These are phyloP conservation scores for Cerrena zonata DNA, from an alignment of 1,284 basidiomycete genomes.

Conservation along the genomic window DNA sequence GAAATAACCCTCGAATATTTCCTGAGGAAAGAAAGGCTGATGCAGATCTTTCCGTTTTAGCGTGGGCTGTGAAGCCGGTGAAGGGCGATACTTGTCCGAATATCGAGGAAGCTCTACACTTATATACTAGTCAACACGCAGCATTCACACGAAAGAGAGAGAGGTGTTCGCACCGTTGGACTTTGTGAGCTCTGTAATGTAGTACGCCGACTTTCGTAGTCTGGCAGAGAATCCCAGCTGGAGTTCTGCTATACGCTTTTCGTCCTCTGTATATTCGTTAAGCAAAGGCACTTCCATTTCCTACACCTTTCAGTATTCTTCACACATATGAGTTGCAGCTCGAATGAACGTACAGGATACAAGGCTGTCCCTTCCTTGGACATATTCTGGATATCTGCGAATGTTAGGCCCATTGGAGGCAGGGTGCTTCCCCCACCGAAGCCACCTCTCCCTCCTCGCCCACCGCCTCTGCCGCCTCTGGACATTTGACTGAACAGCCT, in stretches of 20 bases:
- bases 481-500: slow-evolving; percentile 43
- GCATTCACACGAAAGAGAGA: neutral
- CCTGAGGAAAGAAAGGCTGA: slow-evolving; percentile 69
- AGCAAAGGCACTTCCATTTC: slow-evolving; percentile 58
- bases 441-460: slow-evolving; percentile 48
- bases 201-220: slow-evolving; percentile 63
- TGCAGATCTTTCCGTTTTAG: slow-evolving; percentile 66
- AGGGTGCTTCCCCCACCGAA: slow-evolving; percentile 38
- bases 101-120: slow-evolving; percentile 63
- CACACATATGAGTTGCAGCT: neutral
- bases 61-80: slow-evolving; percentile 50
- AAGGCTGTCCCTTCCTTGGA: slow-evolving; percentile 68
- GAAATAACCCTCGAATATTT: slow-evolving; percentile 71
- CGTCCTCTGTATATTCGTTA: slow-evolving; percentile 55
- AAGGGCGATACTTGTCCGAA: slow-evolving; percentile 74
- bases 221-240: slow-evolving; percentile 63
- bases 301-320: slow-evolving; percentile 36
- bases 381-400: slow-evolving; percentile 69
- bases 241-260: slow-evolving; percentile 56
- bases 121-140: neutral
- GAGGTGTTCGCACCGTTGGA: slow-evolving; percentile 44
- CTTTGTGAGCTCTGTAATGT: slow-evolving; percentile 64
- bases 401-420: slow-evolving; percentile 73
- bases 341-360: slow-evolving; percentile 58
- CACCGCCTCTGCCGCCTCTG: slow-evolving; percentile 46